phyloP scores from a whole-genome alignment of 768 basidiomycete species.

The Kwoniella dejecticola region DNA sequence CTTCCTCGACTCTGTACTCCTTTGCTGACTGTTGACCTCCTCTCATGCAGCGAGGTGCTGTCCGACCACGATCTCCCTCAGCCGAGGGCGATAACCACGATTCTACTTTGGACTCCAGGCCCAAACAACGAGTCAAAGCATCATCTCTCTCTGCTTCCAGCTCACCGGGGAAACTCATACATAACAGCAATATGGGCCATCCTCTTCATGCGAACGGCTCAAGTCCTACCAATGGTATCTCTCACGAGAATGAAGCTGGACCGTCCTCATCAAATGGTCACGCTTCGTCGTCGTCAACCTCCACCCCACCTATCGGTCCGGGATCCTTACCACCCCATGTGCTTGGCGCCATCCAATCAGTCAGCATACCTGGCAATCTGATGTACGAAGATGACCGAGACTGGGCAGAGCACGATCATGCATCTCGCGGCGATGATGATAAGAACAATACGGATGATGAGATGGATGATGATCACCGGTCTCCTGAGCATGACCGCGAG shows the following conservation, averaged over 20 bases:
- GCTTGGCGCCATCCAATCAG: slow-evolving; percentile 24
- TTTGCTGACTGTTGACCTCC: not conserved
- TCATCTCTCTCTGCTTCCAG: slow-evolving; percentile 4
- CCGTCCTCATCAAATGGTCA: slow-evolving; percentile 24
- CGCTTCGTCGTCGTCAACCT: not conserved
- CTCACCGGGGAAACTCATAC: not conserved
- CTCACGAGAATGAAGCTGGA: slow-evolving; percentile 10
- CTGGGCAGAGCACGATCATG: slow-evolving; percentile 26
- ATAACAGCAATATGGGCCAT: slow-evolving; percentile 21
- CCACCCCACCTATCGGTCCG: not conserved
- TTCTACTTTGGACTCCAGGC: not conserved
- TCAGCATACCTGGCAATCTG: slow-evolving; percentile 28
- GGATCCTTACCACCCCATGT: slow-evolving; percentile 19
- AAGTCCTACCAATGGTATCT: slow-evolving; percentile 10
- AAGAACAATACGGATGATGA: slow-evolving; percentile 14
- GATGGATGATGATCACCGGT: slow-evolving; percentile 8
- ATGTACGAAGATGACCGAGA: slow-evolving; percentile 51
- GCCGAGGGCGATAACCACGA: slow-evolving; percentile 24
- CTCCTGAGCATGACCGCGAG: not conserved
- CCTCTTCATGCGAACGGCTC: slow-evolving; percentile 23
- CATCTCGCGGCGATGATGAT: slow-evolving; percentile 16
- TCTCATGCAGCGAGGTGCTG: slow-evolving; percentile 40
- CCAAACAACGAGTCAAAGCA: slow-evolving; percentile 15
- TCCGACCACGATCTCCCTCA: slow-evolving; percentile 29
- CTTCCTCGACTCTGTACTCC: not conserved